Percentiles rank a stretch among this genome's conserved stretches.
Conservation (phyloP, 2,329 filamentous ascomycete species). For the Talaromyces funiculosus region DNA sequence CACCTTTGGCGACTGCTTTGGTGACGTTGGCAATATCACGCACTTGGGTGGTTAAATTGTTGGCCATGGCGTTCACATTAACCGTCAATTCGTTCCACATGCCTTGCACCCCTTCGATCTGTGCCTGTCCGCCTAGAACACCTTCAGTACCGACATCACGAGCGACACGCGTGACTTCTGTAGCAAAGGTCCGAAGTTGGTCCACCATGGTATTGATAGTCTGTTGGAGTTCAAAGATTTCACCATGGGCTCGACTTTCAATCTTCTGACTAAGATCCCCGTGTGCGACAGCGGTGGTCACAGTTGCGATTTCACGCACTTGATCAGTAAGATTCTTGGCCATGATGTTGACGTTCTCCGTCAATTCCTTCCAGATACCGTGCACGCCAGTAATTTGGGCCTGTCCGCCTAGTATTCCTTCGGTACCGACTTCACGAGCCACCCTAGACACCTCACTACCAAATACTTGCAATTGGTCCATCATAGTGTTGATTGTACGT, state of each 20-base stretch:
- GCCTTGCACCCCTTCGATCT: slow-evolving; percentile 73
- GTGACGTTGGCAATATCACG: slow-evolving; percentile 80
- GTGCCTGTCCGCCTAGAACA: slow-evolving; percentile 70
- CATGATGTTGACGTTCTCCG: slow-evolving; percentile 76
- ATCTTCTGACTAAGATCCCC: slow-evolving; percentile 75
- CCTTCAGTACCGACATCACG: slow-evolving; percentile 76
- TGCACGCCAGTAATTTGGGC: slow-evolving; percentile 83
- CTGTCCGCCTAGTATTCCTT: slow-evolving; percentile 82
- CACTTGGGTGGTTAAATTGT: slow-evolving; percentile 79
- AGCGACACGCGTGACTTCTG: slow-evolving; percentile 72
- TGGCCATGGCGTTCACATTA: slow-evolving; percentile 78
- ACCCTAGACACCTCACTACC: slow-evolving; percentile 87
- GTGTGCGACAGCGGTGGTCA: slow-evolving; percentile 70
- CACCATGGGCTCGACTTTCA: slow-evolving; percentile 65
- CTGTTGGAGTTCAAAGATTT: slow-evolving; percentile 71
- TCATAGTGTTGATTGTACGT: slow-evolving; percentile 93
- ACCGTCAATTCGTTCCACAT: slow-evolving; percentile 81
- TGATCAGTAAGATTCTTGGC: slow-evolving; percentile 70
- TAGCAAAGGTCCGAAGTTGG: slow-evolving; percentile 71
- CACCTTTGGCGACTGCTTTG: slow-evolving; percentile 66
- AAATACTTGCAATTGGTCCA: slow-evolving; percentile 89
- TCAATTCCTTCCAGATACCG: slow-evolving; percentile 90
- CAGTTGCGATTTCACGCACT: slow-evolving; percentile 73
- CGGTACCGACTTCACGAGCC: slow-evolving; percentile 84
- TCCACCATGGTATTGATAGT: slow-evolving; percentile 85